Percentiles rank a stretch among this genome's conserved stretches.
Evolutionary conservation across 768 basidiomycete species (phyloP).

Genomic region (Phylloporus sp.): DNA sequence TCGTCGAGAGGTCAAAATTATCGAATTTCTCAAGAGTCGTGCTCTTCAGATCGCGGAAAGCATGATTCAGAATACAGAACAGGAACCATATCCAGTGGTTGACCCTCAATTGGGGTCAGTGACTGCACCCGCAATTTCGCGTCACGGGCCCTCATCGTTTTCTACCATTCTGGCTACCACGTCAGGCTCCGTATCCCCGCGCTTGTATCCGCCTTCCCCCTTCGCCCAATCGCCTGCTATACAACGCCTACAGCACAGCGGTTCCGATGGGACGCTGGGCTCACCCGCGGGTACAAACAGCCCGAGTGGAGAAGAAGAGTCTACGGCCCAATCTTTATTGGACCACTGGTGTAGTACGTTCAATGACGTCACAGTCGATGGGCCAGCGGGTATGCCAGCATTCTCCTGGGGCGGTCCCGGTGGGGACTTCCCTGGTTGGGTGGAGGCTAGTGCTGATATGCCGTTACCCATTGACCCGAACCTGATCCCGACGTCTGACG

Average conservation of each 20-base stretch:
- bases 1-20: slow-evolving; percentile 76
- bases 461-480: slow-evolving; percentile 41
- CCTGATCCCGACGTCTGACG: slow-evolving; percentile 50
- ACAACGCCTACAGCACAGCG: slow-evolving; percentile 55
- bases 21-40: slow-evolving; percentile 74
- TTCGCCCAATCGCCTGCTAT: slow-evolving; percentile 46
- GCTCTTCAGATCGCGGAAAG: slow-evolving; percentile 50
- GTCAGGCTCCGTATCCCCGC: slow-evolving; percentile 21
- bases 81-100: slow-evolving; percentile 7
- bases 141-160: slow-evolving; percentile 15
- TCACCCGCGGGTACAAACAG: slow-evolving; percentile 69
- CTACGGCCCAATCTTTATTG: slow-evolving; percentile 69
- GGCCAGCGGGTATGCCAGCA: slow-evolving; percentile 41
- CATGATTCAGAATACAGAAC: slow-evolving; percentile 20
- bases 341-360: slow-evolving; percentile 87
- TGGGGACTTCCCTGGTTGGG: slow-evolving; percentile 59
- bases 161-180: slow-evolving; percentile 23
- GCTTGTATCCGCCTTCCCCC: slow-evolving; percentile 25
- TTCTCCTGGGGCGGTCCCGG: slow-evolving; percentile 61
- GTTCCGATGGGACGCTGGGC: slow-evolving; percentile 42
- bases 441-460: slow-evolving; percentile 39
- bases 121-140: slow-evolving; percentile 6
- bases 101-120: slow-evolving; percentile 37
- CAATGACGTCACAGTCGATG: slow-evolving; percentile 59
- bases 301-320: slow-evolving; percentile 69